phyloP scores from a whole-genome alignment of 2,329 filamentous ascomycete genomes.

The Fusarium udum region DNA sequence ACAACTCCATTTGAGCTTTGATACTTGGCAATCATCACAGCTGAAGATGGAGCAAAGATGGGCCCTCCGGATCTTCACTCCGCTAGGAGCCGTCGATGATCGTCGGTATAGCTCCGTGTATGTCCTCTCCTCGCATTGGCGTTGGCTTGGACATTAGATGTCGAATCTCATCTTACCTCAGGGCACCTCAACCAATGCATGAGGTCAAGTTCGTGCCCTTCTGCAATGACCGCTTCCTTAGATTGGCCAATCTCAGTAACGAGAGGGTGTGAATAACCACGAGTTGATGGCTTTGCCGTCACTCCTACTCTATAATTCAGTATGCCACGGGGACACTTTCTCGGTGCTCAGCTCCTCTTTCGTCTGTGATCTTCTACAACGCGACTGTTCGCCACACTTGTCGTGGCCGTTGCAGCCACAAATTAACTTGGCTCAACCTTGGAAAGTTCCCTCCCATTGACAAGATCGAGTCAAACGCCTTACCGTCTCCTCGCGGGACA shows the following conservation, averaged over 20 bases:
- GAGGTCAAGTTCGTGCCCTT: constrained; percentile 28
- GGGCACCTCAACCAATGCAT: constrained; percentile 28
- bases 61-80: constrained; percentile 36
- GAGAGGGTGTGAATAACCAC: constrained; percentile 23
- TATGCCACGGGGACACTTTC: constrained; percentile 38
- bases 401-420: constrained; percentile 33
- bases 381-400: constrained; percentile 35
- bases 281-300: constrained; percentile 33
- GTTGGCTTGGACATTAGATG: neutral
- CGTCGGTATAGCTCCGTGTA: constrained; percentile 28
- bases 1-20: neutral
- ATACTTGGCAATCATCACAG: neutral
- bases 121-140: constrained; percentile 9
- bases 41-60: neutral
- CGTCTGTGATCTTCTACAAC: constrained; percentile 23
- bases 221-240: constrained; percentile 13
- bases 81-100: constrained; percentile 37
- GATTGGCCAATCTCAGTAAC: constrained; percentile 30
- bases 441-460: neutral
- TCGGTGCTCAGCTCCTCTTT: constrained; percentile 10
- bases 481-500: constrained; percentile 22
- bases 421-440: neutral
- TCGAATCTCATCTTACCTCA: constrained; percentile 18
- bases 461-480: constrained; percentile 27
- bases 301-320: constrained; percentile 30